A percentile compares a stretch with the other conserved stretches of the same genome.
These are phyloP conservation scores for Microsporum ferrugineum DNA, from an alignment of 2,329 filamentous ascomycete species.

Conservation along the genomic window DNA sequence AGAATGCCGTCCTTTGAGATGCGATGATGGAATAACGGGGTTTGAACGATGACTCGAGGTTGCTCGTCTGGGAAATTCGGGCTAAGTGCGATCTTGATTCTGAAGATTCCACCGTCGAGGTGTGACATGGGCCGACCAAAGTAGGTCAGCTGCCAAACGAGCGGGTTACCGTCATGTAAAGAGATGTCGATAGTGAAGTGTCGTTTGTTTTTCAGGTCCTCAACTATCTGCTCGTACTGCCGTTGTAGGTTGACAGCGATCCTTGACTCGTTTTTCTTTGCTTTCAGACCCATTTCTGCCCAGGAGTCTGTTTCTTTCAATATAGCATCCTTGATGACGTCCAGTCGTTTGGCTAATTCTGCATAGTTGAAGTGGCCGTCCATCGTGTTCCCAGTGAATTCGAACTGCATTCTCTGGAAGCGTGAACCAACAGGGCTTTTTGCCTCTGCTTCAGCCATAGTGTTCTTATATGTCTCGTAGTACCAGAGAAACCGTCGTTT, in stretches of 20 bases:
- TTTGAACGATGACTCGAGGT: conserved; percentile 70
- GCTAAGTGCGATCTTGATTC: conserved; percentile 67
- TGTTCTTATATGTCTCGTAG: conserved; percentile 69
- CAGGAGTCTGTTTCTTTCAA: conserved; percentile 61
- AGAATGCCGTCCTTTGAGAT: conserved; percentile 69
- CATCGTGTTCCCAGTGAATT: conserved; percentile 67
- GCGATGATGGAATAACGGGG: conserved; percentile 75
- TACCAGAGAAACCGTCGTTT: conserved; percentile 95
- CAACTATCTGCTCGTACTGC: conserved; percentile 71
- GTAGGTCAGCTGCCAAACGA: conserved; percentile 78
- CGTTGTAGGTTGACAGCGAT: conserved; percentile 72
- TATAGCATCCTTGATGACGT: conserved; percentile 56
- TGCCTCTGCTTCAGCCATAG: conserved; percentile 52
- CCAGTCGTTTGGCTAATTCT: conserved; percentile 58
- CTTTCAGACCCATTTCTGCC: conserved; percentile 55
- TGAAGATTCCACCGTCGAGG: conserved; percentile 81
- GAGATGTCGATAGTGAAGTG: conserved; percentile 62
- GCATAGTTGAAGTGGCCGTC: conserved; percentile 74
- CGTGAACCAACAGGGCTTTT: conserved; percentile 51
- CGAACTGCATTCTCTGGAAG: conserved; percentile 83
- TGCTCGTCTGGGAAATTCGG: conserved; percentile 79
- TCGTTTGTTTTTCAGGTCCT: conserved; percentile 60
- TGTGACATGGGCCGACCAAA: conserved; percentile 90
- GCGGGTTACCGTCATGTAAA: conserved; percentile 71
- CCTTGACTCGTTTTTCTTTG: conserved; percentile 55